A percentile compares a stretch with the other conserved stretches of the same genome.
Conservation (phyloP, 768 basidiomycete species). For the Gelatoporia subvermispora region DNA sequence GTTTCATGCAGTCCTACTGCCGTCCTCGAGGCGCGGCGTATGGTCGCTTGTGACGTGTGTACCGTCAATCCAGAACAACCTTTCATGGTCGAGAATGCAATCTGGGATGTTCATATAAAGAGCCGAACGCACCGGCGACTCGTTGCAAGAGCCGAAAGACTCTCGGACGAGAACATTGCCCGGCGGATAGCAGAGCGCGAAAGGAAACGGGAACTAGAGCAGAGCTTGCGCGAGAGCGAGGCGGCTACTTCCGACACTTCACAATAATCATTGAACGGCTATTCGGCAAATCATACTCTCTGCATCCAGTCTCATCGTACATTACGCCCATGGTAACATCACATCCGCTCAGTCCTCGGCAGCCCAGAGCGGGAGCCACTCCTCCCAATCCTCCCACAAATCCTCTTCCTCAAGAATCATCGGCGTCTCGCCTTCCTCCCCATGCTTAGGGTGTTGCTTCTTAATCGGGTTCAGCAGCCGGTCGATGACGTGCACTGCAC, state of each 20-base stretch:
- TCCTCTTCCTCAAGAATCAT: not conserved
- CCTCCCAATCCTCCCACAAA: constrained; percentile 43
- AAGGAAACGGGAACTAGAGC: too few species aligned
- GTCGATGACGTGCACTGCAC: constrained; percentile 48
- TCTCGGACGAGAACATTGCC: too few species aligned
- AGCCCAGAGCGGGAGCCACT: constrained; percentile 47
- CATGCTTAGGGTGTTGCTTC: not conserved
- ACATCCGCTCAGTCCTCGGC: constrained; percentile 23
- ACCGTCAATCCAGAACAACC: constrained; percentile 54
- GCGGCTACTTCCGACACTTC: too few species aligned
- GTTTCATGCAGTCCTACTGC: constrained; percentile 45
- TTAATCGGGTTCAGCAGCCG: constrained; percentile 35
- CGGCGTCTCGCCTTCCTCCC: not conserved
- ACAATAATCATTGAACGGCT: too few species aligned
- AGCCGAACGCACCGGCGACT: constrained; percentile 53
- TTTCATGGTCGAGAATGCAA: constrained; percentile 54
- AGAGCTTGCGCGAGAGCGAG: too few species aligned
- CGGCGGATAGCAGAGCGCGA: too few species aligned
- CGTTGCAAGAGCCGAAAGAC: too few species aligned
- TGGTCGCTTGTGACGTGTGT: constrained; percentile 57
- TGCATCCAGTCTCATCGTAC: too few species aligned
- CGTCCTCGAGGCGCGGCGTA: constrained; percentile 50
- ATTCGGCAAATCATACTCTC: too few species aligned
- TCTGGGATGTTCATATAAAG: constrained; percentile 53
- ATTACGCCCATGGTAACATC: too few species aligned